Percentiles rank a stretch among this genome's conserved stretches.
These are phyloP conservation scores for Lasiodiplodia gonubiensis DNA, from an alignment of 2,329 filamentous ascomycete species.

Conservation along the genomic window DNA sequence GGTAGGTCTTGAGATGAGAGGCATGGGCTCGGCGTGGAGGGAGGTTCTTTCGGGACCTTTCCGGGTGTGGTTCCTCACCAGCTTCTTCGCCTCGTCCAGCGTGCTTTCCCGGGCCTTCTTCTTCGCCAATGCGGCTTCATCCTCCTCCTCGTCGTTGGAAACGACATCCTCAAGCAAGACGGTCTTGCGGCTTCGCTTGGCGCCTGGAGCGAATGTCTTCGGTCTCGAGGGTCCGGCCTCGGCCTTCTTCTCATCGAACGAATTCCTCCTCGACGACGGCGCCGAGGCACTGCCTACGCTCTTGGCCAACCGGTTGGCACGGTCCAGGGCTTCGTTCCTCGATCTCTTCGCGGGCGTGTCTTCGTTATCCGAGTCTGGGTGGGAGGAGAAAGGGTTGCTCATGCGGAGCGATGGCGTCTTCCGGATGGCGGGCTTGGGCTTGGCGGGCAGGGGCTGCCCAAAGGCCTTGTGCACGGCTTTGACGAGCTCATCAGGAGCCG, in stretches of 20 bases:
- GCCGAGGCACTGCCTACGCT: constrained; percentile 41
- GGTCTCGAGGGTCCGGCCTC: constrained; percentile 6
- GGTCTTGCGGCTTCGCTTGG: neutral
- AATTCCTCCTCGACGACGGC: constrained; percentile 43
- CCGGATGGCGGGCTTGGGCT: constrained; percentile 46
- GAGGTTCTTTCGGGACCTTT: constrained; percentile 2
- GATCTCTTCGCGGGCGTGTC: constrained; percentile 42
- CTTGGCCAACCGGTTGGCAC: constrained; percentile 43
- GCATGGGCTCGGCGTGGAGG: constrained; percentile 12
- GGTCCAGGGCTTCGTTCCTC: constrained; percentile 42
- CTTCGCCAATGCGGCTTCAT: constrained; percentile 28
- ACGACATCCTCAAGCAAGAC: constrained; percentile 5
- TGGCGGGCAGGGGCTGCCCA: constrained; percentile 41
- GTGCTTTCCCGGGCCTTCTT: constrained; percentile 31
- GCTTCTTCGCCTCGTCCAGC: constrained; percentile 52
- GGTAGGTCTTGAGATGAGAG: constrained; percentile 50
- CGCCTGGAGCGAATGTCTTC: neutral
- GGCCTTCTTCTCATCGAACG: constrained; percentile 34
- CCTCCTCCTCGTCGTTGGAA: constrained; percentile 31
- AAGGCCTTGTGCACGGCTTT: constrained; percentile 45
- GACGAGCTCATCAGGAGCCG: constrained; percentile 39
- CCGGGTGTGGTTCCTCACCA: constrained; percentile 50
- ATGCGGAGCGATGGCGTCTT: constrained; percentile 39
- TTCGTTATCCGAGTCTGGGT: constrained; percentile 41
- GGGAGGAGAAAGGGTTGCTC: constrained; percentile 37